phyloP scores from a whole-genome alignment of 345 rosid genomes.

The Mangifera indica region DNA sequence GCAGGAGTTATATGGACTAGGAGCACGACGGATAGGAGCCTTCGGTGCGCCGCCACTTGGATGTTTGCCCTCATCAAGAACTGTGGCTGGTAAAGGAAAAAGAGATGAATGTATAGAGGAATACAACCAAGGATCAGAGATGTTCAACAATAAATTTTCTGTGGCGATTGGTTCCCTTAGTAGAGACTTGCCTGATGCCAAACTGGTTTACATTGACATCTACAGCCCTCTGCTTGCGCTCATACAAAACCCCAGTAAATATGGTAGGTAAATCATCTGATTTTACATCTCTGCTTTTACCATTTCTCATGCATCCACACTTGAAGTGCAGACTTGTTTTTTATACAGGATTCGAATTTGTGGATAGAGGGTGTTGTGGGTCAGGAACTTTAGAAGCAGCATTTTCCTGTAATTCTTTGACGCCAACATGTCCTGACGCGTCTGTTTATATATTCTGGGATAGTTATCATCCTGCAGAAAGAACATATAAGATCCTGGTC shows the following conservation, averaged over 20 bases:
- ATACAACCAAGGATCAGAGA: constrained; percentile 32
- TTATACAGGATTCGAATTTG: constrained; percentile 23
- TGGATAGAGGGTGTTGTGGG: constrained; percentile 29
- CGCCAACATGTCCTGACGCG: constrained; percentile 14
- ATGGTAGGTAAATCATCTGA: constrained; percentile 60
- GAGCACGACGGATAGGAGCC: constrained; percentile 45
- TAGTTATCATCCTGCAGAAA: constrained; percentile 28
- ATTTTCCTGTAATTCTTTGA: constrained; percentile 5
- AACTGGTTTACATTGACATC: constrained; percentile 44
- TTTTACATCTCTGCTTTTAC: background rate
- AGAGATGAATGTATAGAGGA: constrained; percentile 31
- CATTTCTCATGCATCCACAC: background rate
- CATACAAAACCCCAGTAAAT: constrained; percentile 44
- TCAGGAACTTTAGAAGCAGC: constrained; percentile 20
- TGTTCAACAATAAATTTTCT: constrained; percentile 47
- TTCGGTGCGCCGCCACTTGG: constrained; percentile 55
- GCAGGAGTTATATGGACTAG: constrained; percentile 42
- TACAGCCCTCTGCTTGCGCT: constrained; percentile 52
- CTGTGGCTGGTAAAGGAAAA: constrained; percentile 26
- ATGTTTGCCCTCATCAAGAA: constrained; percentile 49
- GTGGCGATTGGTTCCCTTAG: constrained; percentile 28
- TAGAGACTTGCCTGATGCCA: constrained; percentile 27
- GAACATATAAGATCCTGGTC: constrained; percentile 16
- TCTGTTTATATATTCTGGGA: constrained; percentile 29
- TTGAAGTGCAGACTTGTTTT: background rate